phyloP scores from a whole-genome alignment of 345 rosid genomes.

The Eucalyptus dawsonii region DNA sequence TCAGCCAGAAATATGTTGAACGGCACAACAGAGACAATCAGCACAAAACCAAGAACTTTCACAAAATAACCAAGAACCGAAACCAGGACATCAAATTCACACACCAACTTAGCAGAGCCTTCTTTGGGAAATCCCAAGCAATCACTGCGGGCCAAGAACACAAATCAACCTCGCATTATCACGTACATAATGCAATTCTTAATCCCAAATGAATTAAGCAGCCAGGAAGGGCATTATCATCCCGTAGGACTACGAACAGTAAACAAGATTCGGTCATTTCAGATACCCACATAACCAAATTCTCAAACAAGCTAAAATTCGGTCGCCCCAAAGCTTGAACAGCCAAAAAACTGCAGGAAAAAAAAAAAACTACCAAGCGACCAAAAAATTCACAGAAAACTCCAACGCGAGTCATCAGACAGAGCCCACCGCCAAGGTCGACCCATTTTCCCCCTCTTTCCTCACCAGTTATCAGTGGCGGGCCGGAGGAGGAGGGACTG shows the following conservation, averaged over 20 bases:
- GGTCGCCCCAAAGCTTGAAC: background rate
- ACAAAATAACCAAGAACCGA: background rate
- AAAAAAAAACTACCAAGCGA: background rate
- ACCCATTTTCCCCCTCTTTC: background rate
- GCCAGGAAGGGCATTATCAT: background rate
- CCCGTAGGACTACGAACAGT: background rate
- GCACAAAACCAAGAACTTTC: background rate
- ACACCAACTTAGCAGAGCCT: background rate
- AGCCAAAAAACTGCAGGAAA: background rate
- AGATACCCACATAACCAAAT: background rate
- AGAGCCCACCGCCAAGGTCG: background rate
- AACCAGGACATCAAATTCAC: background rate
- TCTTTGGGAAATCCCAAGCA: background rate
- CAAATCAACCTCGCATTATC: background rate
- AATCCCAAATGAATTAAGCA: background rate
- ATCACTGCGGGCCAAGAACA: background rate
- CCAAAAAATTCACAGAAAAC: background rate
- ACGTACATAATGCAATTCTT: background rate
- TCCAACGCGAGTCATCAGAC: background rate
- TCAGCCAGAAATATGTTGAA: background rate
- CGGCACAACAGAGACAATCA: background rate
- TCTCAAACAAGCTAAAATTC: background rate
- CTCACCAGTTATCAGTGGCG: slow-evolving; percentile 47
- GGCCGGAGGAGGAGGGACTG: slow-evolving; percentile 54
- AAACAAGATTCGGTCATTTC: background rate